Base-by-base conservation (phyloP, 2,329 filamentous ascomycete species). In the Zelopaecilomyces penicillatus region DNA sequence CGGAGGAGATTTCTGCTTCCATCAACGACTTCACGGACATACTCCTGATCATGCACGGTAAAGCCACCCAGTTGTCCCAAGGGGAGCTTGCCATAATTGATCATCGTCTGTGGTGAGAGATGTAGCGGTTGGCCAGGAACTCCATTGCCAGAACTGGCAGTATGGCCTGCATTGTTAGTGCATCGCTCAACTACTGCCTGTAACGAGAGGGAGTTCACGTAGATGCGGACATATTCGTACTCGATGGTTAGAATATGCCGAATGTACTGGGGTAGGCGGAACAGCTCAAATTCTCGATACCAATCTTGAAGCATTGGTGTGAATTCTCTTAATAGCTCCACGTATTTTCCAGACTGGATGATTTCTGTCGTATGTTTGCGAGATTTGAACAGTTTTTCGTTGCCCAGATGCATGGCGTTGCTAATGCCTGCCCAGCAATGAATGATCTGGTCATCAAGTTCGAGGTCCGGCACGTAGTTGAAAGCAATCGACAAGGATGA, bases 361-460 rank as follows among this genome's bases (percentile, higher is more conserved):
- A 97, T 81, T 37, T 89, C 83, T 7, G 87, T 87, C 0, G 93
- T 97, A 60, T 90, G 84, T 51, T 91, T 83, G 47, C 87, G 83
- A 11, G 88, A 94, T 29, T 83, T 79, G 65, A 97, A 98, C 4
- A 98, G 73, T 53, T 84, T 81, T 58, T 94, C 82, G 57, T 97
- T 97, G 42, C 87, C 89, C 53, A 85, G 75, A 56, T 95, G 85
- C 85, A 97, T 95, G 49, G 91, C 81, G 55, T 88, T 85, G 52
- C 89, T 95, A 56, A 98, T 89, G 30, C 88, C 87, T 5, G 90
- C 83, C 93, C 93, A 98, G 62, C 89, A 94, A 64, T 95, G 85
- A 43, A 83, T 83, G 50, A 83, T 81, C 58, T 82, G 79, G 50
- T 83, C 80, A 56, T 83, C 80, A 4, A 83, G 68, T 55, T 83